Evolutionary conservation across 257 asterid genomes (phyloP), one percentile per base, ranked within the genome.

Genomic region (Verbena officinalis): DNA sequence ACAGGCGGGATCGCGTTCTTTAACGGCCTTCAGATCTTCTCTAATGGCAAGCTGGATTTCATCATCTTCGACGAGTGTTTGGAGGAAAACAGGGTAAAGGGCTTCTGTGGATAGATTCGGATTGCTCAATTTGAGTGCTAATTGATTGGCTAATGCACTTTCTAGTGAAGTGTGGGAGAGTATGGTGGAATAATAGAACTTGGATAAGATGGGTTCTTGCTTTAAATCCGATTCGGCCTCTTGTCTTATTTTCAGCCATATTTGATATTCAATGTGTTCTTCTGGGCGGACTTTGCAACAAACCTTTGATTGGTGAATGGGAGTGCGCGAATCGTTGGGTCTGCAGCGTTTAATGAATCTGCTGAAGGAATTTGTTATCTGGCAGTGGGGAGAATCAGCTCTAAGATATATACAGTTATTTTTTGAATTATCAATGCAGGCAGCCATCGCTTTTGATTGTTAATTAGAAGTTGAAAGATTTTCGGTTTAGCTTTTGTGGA

Each of bases 1-100:
- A 42, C 90, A 84, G 55, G 90, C 85, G 0, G 87, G 90, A 48
- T 84, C 87, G 1, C 87, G 77, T 22, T 81, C 81, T 55, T 21
- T 73, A 17, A 64, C 75, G 22, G 84, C 84, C 46, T 30, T 61
- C 36, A 78, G 38, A 39, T 78, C 87, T 4, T 40, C 70, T 45
- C 82, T 45, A 24, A 75, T 17, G 0, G 76, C 74, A 3, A 38
- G 7, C 22, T 55, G 77, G 55, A 81, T 78, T 45, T 42, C 74
- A 3, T 2, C 22, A 15, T 73, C 64, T 39, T 71, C 70, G 4
- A 34, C 15, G 0, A 75, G 22, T n/a, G 66, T 71, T 23, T 50
- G 9, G 19, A 24, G 22, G 75, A 81, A 75, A 31, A 79, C 64
- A 11, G 62, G 39, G 31, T 49, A 53, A 39, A 81, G 82, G 55